Base-by-base conservation (phyloP, 2,329 filamentous ascomycete genomes). In the Ceratocystis albifundus region DNA sequence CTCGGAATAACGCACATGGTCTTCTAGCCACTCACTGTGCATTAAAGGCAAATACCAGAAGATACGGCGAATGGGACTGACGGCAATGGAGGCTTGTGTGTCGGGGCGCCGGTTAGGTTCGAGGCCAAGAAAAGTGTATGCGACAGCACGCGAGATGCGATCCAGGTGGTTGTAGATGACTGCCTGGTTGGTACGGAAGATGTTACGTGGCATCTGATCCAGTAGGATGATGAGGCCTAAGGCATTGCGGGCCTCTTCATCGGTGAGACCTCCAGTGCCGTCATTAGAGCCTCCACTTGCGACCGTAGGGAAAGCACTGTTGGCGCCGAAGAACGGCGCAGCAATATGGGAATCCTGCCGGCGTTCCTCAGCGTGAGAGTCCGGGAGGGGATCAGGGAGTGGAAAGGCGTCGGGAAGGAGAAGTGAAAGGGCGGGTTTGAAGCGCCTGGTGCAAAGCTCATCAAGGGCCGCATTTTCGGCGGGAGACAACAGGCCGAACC, bases 141-240 rank as follows among this genome's bases (percentile, higher is more conserved):
- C 71, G 5, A 86, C 71, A 1, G 78, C 74, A n/a, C 74, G 73
- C 0, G 80, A 77, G 1, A 87, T 73, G 5, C 77, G 78, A 69
- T 87, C 84, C 69, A 84, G 86, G 69, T 81, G 77, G 1, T 67
- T 74, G 71, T 85, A 87, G 10, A 80, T 73, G 1, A 80, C 55
- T 0, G 76, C 72, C 28, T 82, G 73, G 0, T 76, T 74, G 0
- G 76, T 79, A 15, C 85, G 82, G 74, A 81, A 84, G 69, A 82
- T 77, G 71, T 88, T 87, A 1, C 85, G 80, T 0, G 84, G 77
- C 53, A 87, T 77, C 71, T 88, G 85, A 69, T 88, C 85, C 1
- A 88, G 77, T 1, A 88, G 76, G 1, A 88, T 70, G 4, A 84
- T 70, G 0, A 87, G 72, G 57, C 78, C 77, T 1, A 88, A 74